phyloP scores from a whole-genome alignment of 805 yeast species.

The Saccharomycopsis olivae region DNA sequence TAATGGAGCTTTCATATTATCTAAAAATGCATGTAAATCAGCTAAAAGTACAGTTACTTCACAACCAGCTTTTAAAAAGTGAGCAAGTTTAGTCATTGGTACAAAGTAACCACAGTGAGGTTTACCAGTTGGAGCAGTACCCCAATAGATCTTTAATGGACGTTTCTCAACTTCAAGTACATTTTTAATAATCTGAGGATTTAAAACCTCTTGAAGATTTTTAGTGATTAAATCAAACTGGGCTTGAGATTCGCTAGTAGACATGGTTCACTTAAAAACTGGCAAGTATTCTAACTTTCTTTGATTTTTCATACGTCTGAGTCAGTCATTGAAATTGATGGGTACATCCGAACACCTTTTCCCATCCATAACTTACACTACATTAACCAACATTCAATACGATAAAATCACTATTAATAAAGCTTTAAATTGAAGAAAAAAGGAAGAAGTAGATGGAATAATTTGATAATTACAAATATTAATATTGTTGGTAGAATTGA shows the following conservation, averaged over 20 bases:
- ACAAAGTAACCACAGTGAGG: conserved; percentile 99
- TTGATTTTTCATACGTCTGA: too few species aligned
- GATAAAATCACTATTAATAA: too few species aligned
- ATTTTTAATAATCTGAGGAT: conserved; percentile 77
- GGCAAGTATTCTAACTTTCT: too few species aligned
- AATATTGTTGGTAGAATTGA: too few species aligned
- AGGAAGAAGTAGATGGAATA: too few species aligned
- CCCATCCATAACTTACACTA: too few species aligned
- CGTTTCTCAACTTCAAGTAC: conserved; percentile 73
- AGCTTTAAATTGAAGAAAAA: too few species aligned
- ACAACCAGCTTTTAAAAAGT: conserved; percentile 92
- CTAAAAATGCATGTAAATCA: conserved; percentile 92
- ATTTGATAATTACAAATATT: too few species aligned
- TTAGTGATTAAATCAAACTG: conserved; percentile 70
- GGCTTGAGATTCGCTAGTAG: conserved; percentile 38
- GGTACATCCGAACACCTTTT: too few species aligned
- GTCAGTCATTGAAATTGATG: too few species aligned
- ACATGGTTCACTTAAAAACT: conserved; percentile 7
- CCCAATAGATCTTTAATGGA: conserved; percentile 90
- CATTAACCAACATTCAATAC: too few species aligned
- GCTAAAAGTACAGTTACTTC: conserved; percentile 88
- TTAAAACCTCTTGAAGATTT: conserved; percentile 84
- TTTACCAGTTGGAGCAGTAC: conserved; percentile 98
- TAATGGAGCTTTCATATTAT: conserved; percentile 96
- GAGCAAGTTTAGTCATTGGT: conserved; percentile 93